A percentile compares a stretch with the other conserved stretches of the same genome.
Evolutionary conservation across 2,329 filamentous ascomycete genomes (phyloP).

Genomic region (Paramyrothecium roridum): DNA sequence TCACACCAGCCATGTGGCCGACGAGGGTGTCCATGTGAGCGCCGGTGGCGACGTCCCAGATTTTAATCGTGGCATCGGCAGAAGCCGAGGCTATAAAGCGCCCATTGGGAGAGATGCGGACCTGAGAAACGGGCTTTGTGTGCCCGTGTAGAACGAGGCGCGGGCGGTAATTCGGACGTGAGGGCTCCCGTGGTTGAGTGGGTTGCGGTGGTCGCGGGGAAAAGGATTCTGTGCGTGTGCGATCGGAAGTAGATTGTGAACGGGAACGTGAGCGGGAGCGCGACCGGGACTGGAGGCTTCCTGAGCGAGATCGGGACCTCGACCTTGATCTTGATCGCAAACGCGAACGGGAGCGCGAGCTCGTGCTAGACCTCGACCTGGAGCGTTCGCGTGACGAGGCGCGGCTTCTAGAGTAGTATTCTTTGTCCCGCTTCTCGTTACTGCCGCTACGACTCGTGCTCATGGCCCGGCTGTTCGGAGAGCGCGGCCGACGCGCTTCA

Average conservation of each 20-base stretch:
- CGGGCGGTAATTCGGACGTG: conserved; percentile 63
- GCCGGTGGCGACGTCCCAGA: conserved; percentile 81
- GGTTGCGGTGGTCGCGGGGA: conserved; percentile 21
- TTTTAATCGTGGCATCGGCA: conserved; percentile 84
- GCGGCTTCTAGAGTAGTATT: conserved; percentile 22
- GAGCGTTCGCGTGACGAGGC: conserved; percentile 27
- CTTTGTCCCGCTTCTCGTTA: conserved; percentile 15
- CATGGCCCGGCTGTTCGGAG: conserved; percentile 15
- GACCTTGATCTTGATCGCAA: conserved; percentile 27
- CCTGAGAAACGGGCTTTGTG: conserved; percentile 73
- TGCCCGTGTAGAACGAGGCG: conserved; percentile 75
- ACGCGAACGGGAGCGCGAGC: conserved; percentile 26
- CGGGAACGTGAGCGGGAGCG: conserved; percentile 23
- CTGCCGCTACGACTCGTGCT: conserved; percentile 17
- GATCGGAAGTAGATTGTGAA: conserved; percentile 25
- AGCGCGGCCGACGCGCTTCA: conserved; percentile 1
- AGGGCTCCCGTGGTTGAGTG: conserved; percentile 44
- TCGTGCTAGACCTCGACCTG: conserved; percentile 28
- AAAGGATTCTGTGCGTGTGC: conserved; percentile 24
- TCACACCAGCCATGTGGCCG: conserved; percentile 89
- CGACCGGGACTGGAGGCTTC: conserved; percentile 13
- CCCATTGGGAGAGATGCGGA: conserved; percentile 89
- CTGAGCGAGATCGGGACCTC: conserved; percentile 23
- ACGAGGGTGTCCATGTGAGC: conserved; percentile 83
- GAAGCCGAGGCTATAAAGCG: conserved; percentile 86